These are phyloP conservation scores for Suillus sp. DNA, from an alignment of 768 basidiomycete genomes.

Conservation along the genomic window DNA sequence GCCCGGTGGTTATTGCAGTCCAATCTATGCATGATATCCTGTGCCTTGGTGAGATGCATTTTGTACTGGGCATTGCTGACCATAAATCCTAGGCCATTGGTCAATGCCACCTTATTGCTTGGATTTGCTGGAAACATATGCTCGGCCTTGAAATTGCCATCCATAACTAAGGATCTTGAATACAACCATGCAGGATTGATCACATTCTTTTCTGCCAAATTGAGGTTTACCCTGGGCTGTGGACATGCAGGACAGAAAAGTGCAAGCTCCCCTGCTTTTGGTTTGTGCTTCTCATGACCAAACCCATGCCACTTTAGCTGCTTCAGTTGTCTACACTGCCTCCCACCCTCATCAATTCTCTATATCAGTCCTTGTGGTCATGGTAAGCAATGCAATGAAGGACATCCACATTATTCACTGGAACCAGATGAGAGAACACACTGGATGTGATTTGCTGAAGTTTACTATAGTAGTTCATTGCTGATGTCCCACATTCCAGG, in stretches of 20 bases:
- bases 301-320: neutral
- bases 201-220: neutral
- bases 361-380: neutral
- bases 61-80: constrained; percentile 9
- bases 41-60: too few species aligned
- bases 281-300: neutral
- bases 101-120: constrained; percentile 20
- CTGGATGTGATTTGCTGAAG: constrained; percentile 7
- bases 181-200: neutral
- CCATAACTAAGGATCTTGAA: constrained; percentile 1
- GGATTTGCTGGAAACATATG: constrained; percentile 24
- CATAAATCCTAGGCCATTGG: constrained; percentile 23
- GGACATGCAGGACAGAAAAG: constrained; percentile 33
- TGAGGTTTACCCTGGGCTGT: constrained; percentile 15
- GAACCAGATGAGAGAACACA: neutral
- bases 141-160: constrained; percentile 17
- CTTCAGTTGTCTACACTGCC: neutral
- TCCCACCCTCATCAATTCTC: neutral
- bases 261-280: constrained; percentile 6
- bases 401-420: neutral
- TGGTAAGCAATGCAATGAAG: neutral
- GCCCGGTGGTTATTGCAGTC: too few species aligned
- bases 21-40: too few species aligned
- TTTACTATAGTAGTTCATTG: constrained; percentile 17
- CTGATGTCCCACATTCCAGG: constrained; percentile 17